A percentile compares a stretch with the other conserved stretches of the same genome.
Evolutionary conservation across 208 protist genomes (phyloP).

Genomic region (Crithidia sp.): DNA sequence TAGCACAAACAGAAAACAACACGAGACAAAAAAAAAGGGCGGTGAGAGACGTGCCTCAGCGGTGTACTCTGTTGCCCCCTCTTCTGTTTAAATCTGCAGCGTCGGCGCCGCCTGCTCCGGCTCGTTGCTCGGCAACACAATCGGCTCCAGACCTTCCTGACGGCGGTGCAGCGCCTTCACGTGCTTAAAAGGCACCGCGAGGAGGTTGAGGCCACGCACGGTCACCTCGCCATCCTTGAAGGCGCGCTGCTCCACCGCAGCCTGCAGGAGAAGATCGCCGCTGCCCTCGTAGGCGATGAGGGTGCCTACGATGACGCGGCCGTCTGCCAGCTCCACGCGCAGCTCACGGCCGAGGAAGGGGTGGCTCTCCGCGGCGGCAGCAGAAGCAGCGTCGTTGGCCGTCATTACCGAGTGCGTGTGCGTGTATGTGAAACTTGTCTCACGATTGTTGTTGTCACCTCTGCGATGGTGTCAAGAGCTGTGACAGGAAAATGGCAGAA

Average conservation of each 20-base stretch:
- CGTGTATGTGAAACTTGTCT: too few relatives aligned
- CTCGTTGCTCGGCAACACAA: conserved; percentile 27
- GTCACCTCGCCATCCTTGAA: conserved; percentile 74
- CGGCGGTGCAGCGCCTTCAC: conserved; percentile 74
- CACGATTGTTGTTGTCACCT: too few relatives aligned
- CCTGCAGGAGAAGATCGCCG: conserved; percentile 74
- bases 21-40: too few relatives aligned
- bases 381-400: neutral
- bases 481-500: too few relatives aligned
- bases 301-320: conserved; percentile 69
- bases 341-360: conserved; percentile 79
- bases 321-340: conserved; percentile 79
- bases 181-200: conserved; percentile 78
- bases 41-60: too few relatives aligned
- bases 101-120: conserved; percentile 16
- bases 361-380: conserved; percentile 9
- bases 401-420: conserved; percentile 1
- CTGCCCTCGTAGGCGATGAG: conserved; percentile 78
- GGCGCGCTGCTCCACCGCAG: conserved; percentile 65
- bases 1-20: too few relatives aligned
- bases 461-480: too few relatives aligned
- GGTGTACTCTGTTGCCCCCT: neutral
- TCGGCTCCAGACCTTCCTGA: conserved; percentile 36
- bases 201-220: conserved; percentile 45
- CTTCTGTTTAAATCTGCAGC: conserved; percentile 10